phyloP scores from a whole-genome alignment of 2,329 filamentous ascomycete species.

The Trichoderma lentiforme region DNA sequence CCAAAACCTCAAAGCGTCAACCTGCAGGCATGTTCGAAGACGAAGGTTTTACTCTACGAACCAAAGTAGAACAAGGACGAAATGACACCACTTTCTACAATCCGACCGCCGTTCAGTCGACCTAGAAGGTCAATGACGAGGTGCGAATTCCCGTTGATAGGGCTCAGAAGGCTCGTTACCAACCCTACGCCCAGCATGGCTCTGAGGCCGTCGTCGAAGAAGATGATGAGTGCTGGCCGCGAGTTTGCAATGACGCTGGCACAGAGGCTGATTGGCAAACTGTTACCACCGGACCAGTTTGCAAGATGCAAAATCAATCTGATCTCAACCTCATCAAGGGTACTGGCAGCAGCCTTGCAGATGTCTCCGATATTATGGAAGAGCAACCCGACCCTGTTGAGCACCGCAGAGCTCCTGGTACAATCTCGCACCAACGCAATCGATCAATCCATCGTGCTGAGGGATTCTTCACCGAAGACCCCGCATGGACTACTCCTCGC shows the following conservation, averaged over 20 bases:
- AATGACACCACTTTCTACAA: constrained; percentile 34
- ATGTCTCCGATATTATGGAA: constrained; percentile 39
- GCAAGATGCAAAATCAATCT: constrained; percentile 23
- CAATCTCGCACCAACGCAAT: not conserved
- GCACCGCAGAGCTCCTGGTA: not conserved
- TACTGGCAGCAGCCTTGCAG: constrained; percentile 44
- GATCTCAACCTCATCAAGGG: constrained; percentile 28
- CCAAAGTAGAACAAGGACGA: not conserved
- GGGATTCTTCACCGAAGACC: not conserved
- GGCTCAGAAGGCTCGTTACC: constrained; percentile 1
- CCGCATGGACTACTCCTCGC: not conserved
- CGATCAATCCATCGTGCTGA: not conserved
- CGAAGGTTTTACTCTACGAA: not conserved
- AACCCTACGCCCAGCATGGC: not conserved
- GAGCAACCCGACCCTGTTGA: not conserved
- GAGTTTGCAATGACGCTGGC: constrained; percentile 21
- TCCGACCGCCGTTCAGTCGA: constrained; percentile 35
- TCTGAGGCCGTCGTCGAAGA: not conserved
- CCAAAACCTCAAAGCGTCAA: constrained; percentile 26
- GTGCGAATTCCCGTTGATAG: constrained; percentile 35
- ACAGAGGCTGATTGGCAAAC: constrained; percentile 38
- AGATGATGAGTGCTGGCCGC: constrained; percentile 16
- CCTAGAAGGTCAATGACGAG: constrained; percentile 41
- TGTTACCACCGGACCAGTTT: constrained; percentile 31
- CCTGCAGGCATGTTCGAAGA: constrained; percentile 11